A percentile compares a stretch with the other conserved stretches of the same genome.
Conservation (phyloP, 352 stramenopile species). For the Globisporangium iwayamae region DNA sequence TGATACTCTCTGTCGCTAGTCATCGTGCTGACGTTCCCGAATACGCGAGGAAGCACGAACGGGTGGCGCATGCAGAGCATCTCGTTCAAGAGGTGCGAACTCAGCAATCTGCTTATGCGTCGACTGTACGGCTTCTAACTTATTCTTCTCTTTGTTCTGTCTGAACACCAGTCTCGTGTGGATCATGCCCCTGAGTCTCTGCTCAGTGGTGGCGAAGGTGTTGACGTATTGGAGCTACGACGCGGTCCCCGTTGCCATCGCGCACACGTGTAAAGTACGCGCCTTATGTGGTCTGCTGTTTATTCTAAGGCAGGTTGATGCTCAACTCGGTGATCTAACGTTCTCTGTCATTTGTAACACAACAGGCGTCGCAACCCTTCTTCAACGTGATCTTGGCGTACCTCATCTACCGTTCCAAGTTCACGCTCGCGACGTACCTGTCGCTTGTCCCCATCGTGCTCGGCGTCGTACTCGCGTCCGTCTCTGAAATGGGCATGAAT, state of each 20-base stretch:
- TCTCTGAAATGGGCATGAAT: slow-evolving; percentile 88
- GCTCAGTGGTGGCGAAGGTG: slow-evolving; percentile 75
- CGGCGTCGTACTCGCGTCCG: slow-evolving; percentile 75
- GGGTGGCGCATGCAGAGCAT: slow-evolving; percentile 67
- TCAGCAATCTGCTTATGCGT: background rate
- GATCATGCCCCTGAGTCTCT: slow-evolving; percentile 79
- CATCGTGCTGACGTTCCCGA: slow-evolving; percentile 71
- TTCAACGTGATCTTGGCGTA: slow-evolving; percentile 86
- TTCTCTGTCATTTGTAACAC: background rate
- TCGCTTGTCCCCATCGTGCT: slow-evolving; percentile 79
- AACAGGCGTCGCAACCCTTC: slow-evolving; percentile 70
- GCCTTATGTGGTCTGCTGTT: background rate
- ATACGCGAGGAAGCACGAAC: slow-evolving; percentile 28
- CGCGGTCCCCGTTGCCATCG: slow-evolving; percentile 77
- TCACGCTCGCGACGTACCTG: slow-evolving; percentile 71
- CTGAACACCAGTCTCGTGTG: slow-evolving; percentile 43
- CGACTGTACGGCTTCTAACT: background rate
- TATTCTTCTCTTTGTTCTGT: background rate
- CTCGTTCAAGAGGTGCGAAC: slow-evolving; percentile 31
- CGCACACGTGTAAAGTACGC: slow-evolving; percentile 76
- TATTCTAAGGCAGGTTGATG: background rate
- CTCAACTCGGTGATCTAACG: background rate
- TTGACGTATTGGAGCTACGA: slow-evolving; percentile 89
- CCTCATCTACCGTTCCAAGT: slow-evolving; percentile 66
- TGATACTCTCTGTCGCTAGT: slow-evolving; percentile 27